Evolutionary conservation across 371 early-diverging fungal genomes (phyloP).

Genomic region (Mortierella sp.): DNA sequence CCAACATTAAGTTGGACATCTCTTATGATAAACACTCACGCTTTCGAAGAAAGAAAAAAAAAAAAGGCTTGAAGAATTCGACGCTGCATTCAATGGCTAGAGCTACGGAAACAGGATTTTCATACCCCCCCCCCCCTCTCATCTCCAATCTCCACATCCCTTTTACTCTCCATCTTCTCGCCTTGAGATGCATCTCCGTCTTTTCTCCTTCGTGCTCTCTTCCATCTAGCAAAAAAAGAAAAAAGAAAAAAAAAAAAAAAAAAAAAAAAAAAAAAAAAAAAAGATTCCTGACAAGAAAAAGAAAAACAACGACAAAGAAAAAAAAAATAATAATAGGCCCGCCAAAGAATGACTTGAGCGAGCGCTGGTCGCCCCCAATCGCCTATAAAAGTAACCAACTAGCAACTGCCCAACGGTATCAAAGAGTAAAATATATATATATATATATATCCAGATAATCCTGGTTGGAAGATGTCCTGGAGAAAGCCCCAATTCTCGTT

Average conservation of each 20-base stretch:
- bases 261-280: neutral
- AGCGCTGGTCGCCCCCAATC: neutral
- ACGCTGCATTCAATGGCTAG: neutral
- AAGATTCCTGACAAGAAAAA: neutral
- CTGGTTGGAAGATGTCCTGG: too few relatives aligned
- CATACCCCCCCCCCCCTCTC: neutral
- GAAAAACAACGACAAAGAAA: neutral
- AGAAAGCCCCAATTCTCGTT: too few relatives aligned
- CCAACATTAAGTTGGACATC: slow-evolving; percentile 4
- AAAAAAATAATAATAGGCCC: neutral
- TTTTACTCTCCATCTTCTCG: neutral
- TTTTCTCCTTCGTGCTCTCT: neutral
- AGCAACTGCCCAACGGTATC: neutral
- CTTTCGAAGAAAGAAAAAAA: neutral
- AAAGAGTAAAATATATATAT: neutral
- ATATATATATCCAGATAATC: too few relatives aligned
- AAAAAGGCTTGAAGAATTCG: slow-evolving; percentile 4
- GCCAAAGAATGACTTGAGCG: neutral
- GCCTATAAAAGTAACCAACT: neutral
- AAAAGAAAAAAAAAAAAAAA: neutral
- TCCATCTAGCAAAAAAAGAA: slow-evolving; percentile 2
- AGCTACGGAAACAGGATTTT: neutral
- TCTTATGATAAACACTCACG: too few relatives aligned
- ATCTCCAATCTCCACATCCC: neutral
- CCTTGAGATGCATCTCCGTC: neutral